Evolutionary conservation across 768 basidiomycete genomes (phyloP), one percentile per base, ranked within the genome.

Genomic region (Tulasnella sp.): DNA sequence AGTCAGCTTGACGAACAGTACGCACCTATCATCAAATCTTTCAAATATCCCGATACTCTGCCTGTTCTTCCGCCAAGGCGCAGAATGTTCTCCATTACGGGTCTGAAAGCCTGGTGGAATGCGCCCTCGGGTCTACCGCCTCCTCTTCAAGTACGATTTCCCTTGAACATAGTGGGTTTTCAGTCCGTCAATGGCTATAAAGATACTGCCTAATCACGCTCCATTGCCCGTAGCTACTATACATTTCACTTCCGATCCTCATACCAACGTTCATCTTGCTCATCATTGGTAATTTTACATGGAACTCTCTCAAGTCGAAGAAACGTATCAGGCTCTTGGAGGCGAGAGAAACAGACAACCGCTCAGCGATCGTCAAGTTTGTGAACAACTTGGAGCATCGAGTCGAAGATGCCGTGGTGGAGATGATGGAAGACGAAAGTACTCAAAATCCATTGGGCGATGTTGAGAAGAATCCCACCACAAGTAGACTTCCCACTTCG

Each of bases 311-410:
- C 42, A 8, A 72, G 69, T 94, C 93, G 3, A 88, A 87, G 3
- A 84, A 84, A 17, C 90, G 94, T 22, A 89, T 96, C 76, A 86
- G 85, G 76, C 80, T 86, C 2, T 85, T 94, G 19, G 92, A 93
- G 82, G 82, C 84, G 38, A 88, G 90, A 58, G 58, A 64, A 12
- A 17, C 37, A 11, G 34, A 38, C 19, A 72, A 70, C 37, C 25
- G 72, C 38, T 52, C 45, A 19, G 54, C 54, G 49, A 52, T 73
- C 29, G 29, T 70, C 17, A n/a, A 74, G 29, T 49, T 79, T 67
- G 25, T 77, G 52, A 72, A 40, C 71, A 36, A 36, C 39, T 25
- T 64, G 82, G 82, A 19, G 83, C 86, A 3, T 85, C 83, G 72
- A 7, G 83, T 86, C 36, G 85, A 92, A 80, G 85, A 86, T 75